Evolutionary conservation across 257 asterid species (phyloP).

Genomic region (Leptodermis oblonga): DNA sequence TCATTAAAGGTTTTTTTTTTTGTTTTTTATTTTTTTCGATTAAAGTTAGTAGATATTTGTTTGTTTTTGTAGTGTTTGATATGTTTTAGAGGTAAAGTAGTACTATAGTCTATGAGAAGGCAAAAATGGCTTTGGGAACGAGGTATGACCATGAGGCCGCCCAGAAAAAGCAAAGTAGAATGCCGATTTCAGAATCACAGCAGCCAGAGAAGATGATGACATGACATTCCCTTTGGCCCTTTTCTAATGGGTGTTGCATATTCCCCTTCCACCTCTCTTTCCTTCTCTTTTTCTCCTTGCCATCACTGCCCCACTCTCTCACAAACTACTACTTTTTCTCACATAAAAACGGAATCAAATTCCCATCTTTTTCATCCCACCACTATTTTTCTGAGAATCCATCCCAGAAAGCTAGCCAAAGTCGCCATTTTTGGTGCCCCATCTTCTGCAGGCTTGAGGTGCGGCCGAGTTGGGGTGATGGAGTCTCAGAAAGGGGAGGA

Average conservation of each 20-base stretch:
- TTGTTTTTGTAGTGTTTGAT: not conserved
- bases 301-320: conserved; percentile 9
- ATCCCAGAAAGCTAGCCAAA: conserved; percentile 20
- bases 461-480: conserved; percentile 25
- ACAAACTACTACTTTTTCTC: conserved; percentile 8
- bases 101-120: too few species aligned
- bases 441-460: conserved; percentile 33
- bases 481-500: conserved; percentile 13
- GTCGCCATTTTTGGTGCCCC: conserved; percentile 24
- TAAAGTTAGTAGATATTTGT: too few species aligned
- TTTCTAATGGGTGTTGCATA: conserved; percentile 29
- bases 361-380: conserved; percentile 8
- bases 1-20: too few species aligned
- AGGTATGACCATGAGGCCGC: too few species aligned
- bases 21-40: too few species aligned
- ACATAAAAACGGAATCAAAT: conserved; percentile 14
- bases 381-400: conserved; percentile 22
- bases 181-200: not conserved
- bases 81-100: not conserved
- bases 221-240: not conserved
- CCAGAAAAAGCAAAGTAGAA: not conserved
- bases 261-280: conserved; percentile 13
- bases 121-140: too few species aligned
- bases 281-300: conserved; percentile 13
- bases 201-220: not conserved